Evolutionary conservation across 306 rosid species (phyloP).

Genomic region (Prunus armeniaca): DNA sequence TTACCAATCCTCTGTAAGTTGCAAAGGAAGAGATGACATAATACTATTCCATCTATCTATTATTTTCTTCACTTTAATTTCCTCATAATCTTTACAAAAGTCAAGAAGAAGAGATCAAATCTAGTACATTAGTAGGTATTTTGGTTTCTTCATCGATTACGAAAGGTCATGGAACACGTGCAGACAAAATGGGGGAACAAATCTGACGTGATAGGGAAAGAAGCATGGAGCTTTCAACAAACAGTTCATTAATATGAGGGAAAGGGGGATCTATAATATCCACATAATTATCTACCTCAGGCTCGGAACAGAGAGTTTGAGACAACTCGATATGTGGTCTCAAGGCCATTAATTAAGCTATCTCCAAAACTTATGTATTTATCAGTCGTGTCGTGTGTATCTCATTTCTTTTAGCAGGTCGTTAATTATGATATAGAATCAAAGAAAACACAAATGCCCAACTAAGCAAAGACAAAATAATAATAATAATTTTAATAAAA

Average conservation of each 20-base stretch:
- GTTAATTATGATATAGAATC: too few relatives aligned
- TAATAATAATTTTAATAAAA: too few relatives aligned
- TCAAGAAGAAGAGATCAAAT: conserved; percentile 3
- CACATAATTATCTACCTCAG: conserved; percentile 13
- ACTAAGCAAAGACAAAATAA: neutral
- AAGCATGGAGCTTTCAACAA: neutral
- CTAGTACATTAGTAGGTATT: neutral
- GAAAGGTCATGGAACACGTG: conserved; percentile 13
- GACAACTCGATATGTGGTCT: conserved; percentile 36
- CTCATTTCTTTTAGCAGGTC: too few relatives aligned
- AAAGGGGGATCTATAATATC: conserved; percentile 19
- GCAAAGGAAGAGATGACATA: conserved; percentile 6
- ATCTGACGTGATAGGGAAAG: conserved; percentile 12
- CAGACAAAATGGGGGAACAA: conserved; percentile 9
- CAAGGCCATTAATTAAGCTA: conserved; percentile 10
- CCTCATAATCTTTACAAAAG: neutral
- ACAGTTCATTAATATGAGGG: conserved; percentile 4
- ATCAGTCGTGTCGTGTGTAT: conserved; percentile 13
- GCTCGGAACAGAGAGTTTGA: conserved; percentile 12
- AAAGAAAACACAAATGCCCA: too few relatives aligned
- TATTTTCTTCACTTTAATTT: neutral
- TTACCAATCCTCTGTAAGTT: conserved; percentile 12
- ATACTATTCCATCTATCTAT: neutral
- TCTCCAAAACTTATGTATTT: conserved; percentile 1
- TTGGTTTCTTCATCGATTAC: conserved; percentile 5